phyloP scores from a whole-genome alignment of 345 rosid species.

The Lepidium africanum region DNA sequence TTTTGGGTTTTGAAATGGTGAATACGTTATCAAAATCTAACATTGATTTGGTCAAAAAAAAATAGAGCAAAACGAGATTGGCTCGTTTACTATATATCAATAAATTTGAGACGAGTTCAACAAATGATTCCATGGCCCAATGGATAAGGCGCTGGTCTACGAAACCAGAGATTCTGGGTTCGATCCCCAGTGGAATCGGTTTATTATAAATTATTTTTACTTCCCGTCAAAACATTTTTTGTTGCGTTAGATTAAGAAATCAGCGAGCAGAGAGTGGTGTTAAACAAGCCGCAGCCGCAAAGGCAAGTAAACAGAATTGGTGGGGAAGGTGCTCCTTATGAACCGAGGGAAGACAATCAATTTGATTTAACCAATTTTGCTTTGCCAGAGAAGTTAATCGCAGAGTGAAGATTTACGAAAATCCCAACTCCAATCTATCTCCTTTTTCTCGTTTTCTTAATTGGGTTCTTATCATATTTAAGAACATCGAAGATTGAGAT shows the following conservation, averaged over 20 bases:
- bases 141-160: conserved; percentile 98
- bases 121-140: conserved; percentile 52
- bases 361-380: background rate
- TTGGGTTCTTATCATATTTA: background rate
- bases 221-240: background rate
- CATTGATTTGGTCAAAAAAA: too few species aligned
- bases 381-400: background rate
- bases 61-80: too few species aligned
- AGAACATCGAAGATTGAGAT: background rate
- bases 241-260: background rate
- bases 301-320: background rate
- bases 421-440: background rate
- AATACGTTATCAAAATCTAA: too few species aligned
- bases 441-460: background rate
- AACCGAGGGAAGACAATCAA: background rate
- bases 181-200: conserved; percentile 61
- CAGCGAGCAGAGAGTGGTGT: background rate
- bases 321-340: background rate
- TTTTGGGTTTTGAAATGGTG: too few species aligned
- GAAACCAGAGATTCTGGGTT: conserved; percentile 86
- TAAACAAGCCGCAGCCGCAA: conserved; percentile 17
- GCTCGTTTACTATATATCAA: too few species aligned
- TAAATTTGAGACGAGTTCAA: too few species aligned
- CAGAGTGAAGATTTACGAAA: background rate
- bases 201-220: background rate